Conservation (phyloP, 1,284 basidiomycete species). For the Pseudozyma pruni region DNA sequence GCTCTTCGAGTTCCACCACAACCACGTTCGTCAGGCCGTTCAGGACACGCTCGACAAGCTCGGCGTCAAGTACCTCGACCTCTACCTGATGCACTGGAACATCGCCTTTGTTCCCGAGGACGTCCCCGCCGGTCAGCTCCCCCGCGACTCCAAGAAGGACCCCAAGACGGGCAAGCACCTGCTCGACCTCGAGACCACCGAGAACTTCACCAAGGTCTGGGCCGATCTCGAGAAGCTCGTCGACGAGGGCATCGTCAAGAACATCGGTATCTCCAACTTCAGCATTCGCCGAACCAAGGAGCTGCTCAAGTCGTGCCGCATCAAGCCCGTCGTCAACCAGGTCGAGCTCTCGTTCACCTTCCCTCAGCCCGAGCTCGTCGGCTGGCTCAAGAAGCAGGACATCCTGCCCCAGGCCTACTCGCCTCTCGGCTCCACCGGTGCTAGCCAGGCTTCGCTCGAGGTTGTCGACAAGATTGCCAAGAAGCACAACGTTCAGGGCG, state of each 20-base stretch:
- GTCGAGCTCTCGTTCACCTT: constrained; percentile 60
- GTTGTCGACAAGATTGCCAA: constrained; percentile 58
- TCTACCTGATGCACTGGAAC: constrained; percentile 83
- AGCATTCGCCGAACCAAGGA: constrained; percentile 60
- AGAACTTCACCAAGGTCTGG: constrained; percentile 55
- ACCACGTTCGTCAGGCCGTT: constrained; percentile 72
- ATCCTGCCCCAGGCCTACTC: constrained; percentile 60
- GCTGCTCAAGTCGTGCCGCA: constrained; percentile 49
- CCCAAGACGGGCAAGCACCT: constrained; percentile 70
- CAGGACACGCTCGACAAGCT: constrained; percentile 79
- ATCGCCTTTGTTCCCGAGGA: constrained; percentile 59
- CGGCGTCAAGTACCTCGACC: constrained; percentile 79
- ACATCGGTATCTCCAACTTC: constrained; percentile 74
- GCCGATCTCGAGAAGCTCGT: constrained; percentile 58
- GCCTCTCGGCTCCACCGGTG: constrained; percentile 55
- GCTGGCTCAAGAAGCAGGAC: constrained; percentile 72
- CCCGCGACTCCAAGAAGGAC: constrained; percentile 60
- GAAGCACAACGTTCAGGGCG: constrained; percentile 54
- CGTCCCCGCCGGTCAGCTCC: constrained; percentile 53
- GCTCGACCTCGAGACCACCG: constrained; percentile 75
- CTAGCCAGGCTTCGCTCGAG: constrained; percentile 44
- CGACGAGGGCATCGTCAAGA: constrained; percentile 58
- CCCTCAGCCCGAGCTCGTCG: constrained; percentile 81
- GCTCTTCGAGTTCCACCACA: constrained; percentile 77
- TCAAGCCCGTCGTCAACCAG: constrained; percentile 62